Evolutionary conservation across 257 asterid species (phyloP).

Genomic region (Nicotiana attenuata): DNA sequence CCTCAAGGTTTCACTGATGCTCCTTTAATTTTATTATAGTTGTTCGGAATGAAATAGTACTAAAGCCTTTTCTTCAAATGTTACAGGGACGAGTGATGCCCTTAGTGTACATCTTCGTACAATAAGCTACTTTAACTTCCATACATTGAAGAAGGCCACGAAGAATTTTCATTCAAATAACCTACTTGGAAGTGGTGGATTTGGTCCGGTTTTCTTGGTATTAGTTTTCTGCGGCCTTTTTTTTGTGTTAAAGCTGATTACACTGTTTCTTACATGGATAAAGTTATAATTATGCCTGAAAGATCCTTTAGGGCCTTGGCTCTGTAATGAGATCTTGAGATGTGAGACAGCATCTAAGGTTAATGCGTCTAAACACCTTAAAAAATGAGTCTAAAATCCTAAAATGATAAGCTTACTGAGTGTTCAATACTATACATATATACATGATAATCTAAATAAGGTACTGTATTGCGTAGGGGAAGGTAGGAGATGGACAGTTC

Average conservation of each 20-base stretch:
- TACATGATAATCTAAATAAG: not conserved
- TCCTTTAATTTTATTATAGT: not conserved
- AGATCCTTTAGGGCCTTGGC: no score
- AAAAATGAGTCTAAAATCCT: not conserved
- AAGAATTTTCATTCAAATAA: constrained; percentile 56
- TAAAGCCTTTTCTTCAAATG: constrained; percentile 9
- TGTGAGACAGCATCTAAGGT: not conserved
- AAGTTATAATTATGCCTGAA: no score
- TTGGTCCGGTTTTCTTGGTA: constrained; percentile 84
- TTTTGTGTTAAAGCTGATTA: no score
- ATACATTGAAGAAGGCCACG: constrained; percentile 63
- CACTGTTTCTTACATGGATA: no score
- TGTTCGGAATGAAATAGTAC: not conserved
- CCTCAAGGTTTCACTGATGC: constrained; percentile 29
- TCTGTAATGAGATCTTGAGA: no score
- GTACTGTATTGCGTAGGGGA: constrained; percentile 39
- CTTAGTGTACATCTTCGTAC: constrained; percentile 54
- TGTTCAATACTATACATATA: not conserved
- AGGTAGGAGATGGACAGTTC: constrained; percentile 49
- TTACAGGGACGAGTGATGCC: constrained; percentile 40
- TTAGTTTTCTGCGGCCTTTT: no score
- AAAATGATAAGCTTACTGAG: not conserved
- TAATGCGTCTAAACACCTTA: not conserved
- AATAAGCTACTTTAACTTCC: constrained; percentile 50
- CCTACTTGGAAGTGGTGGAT: constrained; percentile 85